phyloP scores from a whole-genome alignment of 2,329 filamentous ascomycete genomes.

The Pezicula neosporulosa region DNA sequence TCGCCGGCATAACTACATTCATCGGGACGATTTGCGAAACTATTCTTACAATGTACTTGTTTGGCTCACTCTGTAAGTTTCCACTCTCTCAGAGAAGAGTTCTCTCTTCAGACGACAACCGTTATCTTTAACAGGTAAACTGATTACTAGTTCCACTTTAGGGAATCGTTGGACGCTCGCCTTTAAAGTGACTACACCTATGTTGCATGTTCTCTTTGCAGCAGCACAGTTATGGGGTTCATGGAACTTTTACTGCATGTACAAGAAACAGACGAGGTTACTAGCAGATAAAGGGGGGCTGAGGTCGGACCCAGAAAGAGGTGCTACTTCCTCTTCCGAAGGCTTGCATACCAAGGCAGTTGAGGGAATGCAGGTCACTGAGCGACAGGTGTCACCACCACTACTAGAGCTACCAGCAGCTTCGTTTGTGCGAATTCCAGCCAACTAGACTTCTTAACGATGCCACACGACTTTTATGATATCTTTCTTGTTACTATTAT shows the following conservation, averaged over 20 bases:
- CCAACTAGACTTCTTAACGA: no score
- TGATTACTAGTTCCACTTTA: constrained; percentile 25
- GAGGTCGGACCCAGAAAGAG: not conserved
- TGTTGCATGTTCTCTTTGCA: constrained; percentile 38
- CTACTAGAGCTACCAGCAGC: no score
- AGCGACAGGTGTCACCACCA: no score
- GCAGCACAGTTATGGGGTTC: constrained; percentile 39
- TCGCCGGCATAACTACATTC: constrained; percentile 33
- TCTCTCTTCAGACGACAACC: no score
- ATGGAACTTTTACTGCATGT: constrained; percentile 38
- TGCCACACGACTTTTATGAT: no score
- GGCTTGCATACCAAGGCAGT: no score
- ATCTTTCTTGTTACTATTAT: no score
- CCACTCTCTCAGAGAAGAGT: no score
- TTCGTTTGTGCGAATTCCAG: no score
- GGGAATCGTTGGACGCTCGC: constrained; percentile 35
- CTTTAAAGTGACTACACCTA: constrained; percentile 39
- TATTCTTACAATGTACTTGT: constrained; percentile 39
- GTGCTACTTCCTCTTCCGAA: no score
- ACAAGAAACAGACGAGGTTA: constrained; percentile 18
- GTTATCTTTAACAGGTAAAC: no score
- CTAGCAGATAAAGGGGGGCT: not conserved
- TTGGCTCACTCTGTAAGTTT: constrained; percentile 22
- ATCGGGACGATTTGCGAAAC: constrained; percentile 37
- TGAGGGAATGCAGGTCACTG: no score